phyloP scores from a whole-genome alignment of 345 rosid genomes.

The Lepidium aucheri region DNA sequence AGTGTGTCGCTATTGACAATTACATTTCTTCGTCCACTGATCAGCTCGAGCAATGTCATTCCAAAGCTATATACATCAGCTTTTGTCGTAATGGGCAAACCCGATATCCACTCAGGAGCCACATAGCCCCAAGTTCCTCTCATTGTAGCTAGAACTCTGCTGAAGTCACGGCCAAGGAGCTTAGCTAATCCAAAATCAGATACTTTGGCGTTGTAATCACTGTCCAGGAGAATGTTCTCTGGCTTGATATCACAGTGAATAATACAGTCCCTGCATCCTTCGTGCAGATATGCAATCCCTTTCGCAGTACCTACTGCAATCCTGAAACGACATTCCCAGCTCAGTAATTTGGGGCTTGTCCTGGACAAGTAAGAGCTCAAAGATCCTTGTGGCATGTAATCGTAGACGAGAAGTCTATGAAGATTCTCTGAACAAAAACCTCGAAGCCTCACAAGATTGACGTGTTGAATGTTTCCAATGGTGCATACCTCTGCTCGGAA shows the following conservation, averaged over 20 bases:
- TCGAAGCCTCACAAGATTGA: conserved; percentile 57
- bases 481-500: conserved; percentile 67
- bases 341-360: conserved; percentile 33
- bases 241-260: conserved; percentile 62
- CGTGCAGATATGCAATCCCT: conserved; percentile 55
- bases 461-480: conserved; percentile 67
- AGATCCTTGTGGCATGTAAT: conserved; percentile 63
- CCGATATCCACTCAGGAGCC: conserved; percentile 67
- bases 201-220: conserved; percentile 39
- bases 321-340: conserved; percentile 36
- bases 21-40: conserved; percentile 69
- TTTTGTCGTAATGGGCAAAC: conserved; percentile 52
- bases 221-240: conserved; percentile 51
- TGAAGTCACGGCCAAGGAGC: conserved; percentile 54
- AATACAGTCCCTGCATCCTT: conserved; percentile 59
- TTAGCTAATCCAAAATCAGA: conserved; percentile 59
- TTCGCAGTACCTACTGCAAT: conserved; percentile 53
- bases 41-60: conserved; percentile 52
- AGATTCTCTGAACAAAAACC: conserved; percentile 64
- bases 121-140: conserved; percentile 64
- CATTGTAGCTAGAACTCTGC: conserved; percentile 52
- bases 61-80: conserved; percentile 75
- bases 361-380: conserved; percentile 38
- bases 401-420: conserved; percentile 53
- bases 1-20: conserved; percentile 12